These are phyloP conservation scores for Glutinoglossum americanum DNA, from an alignment of 495 filamentous ascomycete species.

Conservation along the genomic window DNA sequence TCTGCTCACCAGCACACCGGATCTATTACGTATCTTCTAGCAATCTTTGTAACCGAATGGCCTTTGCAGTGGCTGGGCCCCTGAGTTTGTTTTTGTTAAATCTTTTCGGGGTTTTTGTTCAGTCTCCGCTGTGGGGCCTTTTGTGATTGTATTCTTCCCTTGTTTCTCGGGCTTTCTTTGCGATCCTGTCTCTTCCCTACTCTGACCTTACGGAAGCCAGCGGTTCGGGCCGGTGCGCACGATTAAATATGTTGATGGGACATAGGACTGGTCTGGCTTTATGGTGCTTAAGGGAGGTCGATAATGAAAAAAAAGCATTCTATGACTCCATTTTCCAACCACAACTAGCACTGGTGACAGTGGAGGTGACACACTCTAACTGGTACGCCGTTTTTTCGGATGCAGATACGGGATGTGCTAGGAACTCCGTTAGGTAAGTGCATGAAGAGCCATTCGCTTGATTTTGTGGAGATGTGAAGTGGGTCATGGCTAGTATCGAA, in stretches of 20 bases:
- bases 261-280: background rate
- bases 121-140: background rate
- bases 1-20: background rate
- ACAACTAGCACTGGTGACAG: background rate
- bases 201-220: background rate
- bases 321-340: background rate
- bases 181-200: background rate
- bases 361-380: background rate
- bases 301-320: background rate
- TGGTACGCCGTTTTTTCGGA: too few relatives aligned
- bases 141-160: background rate
- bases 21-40: background rate
- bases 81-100: background rate
- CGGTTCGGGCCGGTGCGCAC: background rate
- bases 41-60: background rate
- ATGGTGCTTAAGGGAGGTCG: background rate
- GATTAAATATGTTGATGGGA: background rate
- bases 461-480: too few relatives aligned
- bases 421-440: too few relatives aligned
- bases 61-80: background rate
- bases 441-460: too few relatives aligned
- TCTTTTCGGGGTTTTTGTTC: background rate
- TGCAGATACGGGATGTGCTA: too few relatives aligned
- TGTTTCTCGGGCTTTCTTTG: too few relatives aligned
- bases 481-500: too few relatives aligned